These are phyloP conservation scores for Phytopythium delawarense DNA, from an alignment of 352 stramenopile species.

Conservation along the genomic window DNA sequence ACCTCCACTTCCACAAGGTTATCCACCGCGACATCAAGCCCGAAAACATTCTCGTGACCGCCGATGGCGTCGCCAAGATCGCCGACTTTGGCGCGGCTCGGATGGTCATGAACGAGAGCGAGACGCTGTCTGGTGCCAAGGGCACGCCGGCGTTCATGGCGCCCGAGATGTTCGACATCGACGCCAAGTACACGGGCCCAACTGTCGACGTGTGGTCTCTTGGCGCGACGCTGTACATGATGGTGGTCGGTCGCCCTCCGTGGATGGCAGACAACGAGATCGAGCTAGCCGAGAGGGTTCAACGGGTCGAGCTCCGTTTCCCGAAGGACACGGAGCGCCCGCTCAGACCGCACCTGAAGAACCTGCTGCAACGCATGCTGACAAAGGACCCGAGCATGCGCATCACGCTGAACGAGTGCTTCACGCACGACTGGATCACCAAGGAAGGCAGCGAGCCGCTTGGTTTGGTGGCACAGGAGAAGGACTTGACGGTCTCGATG, in stretches of 20 bases:
- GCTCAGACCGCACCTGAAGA: conserved; percentile 87
- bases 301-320: conserved; percentile 87
- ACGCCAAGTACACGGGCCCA: conserved; percentile 82
- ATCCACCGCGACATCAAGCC: conserved; percentile 93
- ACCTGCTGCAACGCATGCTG: conserved; percentile 89
- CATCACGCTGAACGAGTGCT: conserved; percentile 78
- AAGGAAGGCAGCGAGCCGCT: conserved; percentile 91
- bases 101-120: conserved; percentile 89
- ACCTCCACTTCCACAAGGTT: conserved; percentile 93
- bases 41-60: conserved; percentile 83
- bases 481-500: conserved; percentile 72
- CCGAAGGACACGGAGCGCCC: conserved; percentile 64
- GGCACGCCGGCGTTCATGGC: conserved; percentile 90
- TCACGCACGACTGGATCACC: conserved; percentile 91
- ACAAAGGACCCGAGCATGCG: conserved; percentile 84
- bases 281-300: conserved; percentile 75
- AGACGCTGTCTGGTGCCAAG: conserved; percentile 82
- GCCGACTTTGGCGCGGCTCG: conserved; percentile 88
- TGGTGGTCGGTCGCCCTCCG: conserved; percentile 88
- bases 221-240: conserved; percentile 90
- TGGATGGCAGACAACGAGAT: conserved; percentile 92
- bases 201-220: conserved; percentile 88
- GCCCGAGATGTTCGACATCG: conserved; percentile 89
- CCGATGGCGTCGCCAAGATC: conserved; percentile 85
- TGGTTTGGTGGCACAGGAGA: conserved; percentile 34